Base-by-base conservation (phyloP, 352 stramenopile species). In the Aphanomyces stellatus region DNA sequence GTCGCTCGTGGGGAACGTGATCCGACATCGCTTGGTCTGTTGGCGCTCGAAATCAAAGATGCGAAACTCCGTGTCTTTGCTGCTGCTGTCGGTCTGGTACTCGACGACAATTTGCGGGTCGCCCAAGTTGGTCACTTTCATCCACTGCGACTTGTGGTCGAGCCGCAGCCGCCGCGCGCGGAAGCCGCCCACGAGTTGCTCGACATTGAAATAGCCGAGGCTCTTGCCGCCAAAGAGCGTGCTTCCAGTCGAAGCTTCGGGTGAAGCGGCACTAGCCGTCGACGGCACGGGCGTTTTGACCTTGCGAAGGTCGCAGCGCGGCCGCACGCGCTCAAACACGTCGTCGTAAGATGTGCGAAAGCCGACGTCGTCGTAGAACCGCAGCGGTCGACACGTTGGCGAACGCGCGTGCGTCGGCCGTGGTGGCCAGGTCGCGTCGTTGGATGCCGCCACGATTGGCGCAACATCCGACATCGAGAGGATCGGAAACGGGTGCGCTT, bases 401-500 rank as follows among this genome's bases (percentile, higher is more conserved):
- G 33, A 5, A 17, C 42, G 1, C 27, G 34, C 24, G 7, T 34
- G n/a, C n/a, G n/a, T n/a, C n/a, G n/a, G n/a, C n/a, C n/a, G n/a
- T n/a, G n/a, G n/a, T n/a, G n/a, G n/a, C n/a, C n/a, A 61, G 17
- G 5, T 60, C 4, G 15, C 48, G 15, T 51, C 46, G 25, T 17
- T 8, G 42, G n/a, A 27, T 19, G 28, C 27, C 3, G 6, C 1
- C n/a, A 49, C 19, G 34, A 70, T 46, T 17, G 63, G 33, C 3
- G 6, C 22, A 4, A 70, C 63, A 22, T 53, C 6, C 4, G 34
- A 34, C 49, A 41, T 19, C 1, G 63, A 48, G 19, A 91, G 74
- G 8, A 91, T 79, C 6, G 83, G 85, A 72, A 99, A 95, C 48
- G 95, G 92, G 75, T 99, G 96, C 4, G 94, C 96, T 71, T 99